These are phyloP conservation scores for Apiosordaria backusii DNA, from an alignment of 495 filamentous ascomycete genomes.

Conservation along the genomic window DNA sequence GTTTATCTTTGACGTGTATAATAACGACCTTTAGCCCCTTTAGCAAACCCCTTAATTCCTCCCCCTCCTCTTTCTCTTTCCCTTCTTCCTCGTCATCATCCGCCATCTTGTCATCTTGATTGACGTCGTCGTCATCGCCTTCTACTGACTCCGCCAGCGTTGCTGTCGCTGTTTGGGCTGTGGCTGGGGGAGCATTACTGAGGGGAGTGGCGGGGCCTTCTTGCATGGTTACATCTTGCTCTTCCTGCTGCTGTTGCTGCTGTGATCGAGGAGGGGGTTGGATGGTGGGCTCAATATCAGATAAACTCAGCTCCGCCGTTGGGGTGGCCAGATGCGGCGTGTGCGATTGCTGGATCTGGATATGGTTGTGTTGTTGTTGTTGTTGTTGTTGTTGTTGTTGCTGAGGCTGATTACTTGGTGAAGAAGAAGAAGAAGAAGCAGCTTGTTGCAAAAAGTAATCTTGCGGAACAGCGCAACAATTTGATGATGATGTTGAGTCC, in stretches of 20 bases:
- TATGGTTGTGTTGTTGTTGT: neutral
- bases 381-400: neutral
- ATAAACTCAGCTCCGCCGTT: conserved; percentile 36
- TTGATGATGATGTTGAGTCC: too few relatives aligned
- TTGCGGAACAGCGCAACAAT: neutral
- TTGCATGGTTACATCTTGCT: neutral
- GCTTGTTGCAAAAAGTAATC: neutral
- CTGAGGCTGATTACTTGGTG: too few relatives aligned
- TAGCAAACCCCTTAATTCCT: conserved; percentile 23
- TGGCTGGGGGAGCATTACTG: neutral
- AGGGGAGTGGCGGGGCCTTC: neutral
- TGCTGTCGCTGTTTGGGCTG: neutral
- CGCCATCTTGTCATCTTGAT: neutral
- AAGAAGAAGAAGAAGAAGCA: too few relatives aligned
- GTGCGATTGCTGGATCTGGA: neutral
- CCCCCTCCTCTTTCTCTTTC: neutral
- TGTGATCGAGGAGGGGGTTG: neutral
- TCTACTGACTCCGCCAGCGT: neutral
- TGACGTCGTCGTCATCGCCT: too few relatives aligned
- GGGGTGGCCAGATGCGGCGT: conserved; percentile 37
- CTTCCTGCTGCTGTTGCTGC: neutral
- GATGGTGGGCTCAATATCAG: conserved; percentile 28
- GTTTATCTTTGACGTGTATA: conserved; percentile 77
- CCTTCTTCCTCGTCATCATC: neutral
- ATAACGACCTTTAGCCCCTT: conserved; percentile 62